A percentile compares a stretch with the other conserved stretches of the same genome.
Conservation (phyloP, 305 asterid species). For the Fraxinus velutina region DNA sequence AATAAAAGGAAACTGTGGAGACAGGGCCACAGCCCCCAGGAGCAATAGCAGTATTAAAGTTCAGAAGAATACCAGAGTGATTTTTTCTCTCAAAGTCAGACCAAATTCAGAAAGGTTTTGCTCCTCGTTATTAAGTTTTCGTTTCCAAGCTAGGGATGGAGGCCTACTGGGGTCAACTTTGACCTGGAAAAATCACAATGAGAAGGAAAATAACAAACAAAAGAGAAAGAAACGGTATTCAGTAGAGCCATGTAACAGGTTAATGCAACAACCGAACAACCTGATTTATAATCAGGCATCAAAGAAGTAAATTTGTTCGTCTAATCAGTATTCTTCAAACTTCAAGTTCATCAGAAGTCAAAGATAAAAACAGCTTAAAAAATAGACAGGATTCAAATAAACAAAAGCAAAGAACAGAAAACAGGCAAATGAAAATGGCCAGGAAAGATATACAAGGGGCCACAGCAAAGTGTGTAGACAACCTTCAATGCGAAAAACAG, state of each 20-base stretch:
- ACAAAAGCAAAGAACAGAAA: neutral
- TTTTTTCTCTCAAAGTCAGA: constrained; percentile 57
- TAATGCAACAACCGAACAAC: constrained; percentile 13
- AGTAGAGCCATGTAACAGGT: neutral
- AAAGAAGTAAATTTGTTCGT: neutral
- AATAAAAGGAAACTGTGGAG: constrained; percentile 5
- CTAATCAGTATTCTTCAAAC: neutral
- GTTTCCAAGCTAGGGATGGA: constrained; percentile 80
- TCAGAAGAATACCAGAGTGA: constrained; percentile 57
- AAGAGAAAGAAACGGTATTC: neutral
- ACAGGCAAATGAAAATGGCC: neutral
- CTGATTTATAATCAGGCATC: neutral
- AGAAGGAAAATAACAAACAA: constrained; percentile 15
- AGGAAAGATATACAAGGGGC: neutral
- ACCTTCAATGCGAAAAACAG: neutral
- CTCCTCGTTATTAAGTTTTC: constrained; percentile 54
- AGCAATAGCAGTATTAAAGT: constrained; percentile 13
- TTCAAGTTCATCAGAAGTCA: neutral
- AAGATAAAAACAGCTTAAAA: neutral
- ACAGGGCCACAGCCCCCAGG: constrained; percentile 7
- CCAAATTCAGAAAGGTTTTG: constrained; percentile 55
- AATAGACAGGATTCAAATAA: neutral
- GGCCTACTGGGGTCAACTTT: constrained; percentile 58
- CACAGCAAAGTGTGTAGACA: neutral
- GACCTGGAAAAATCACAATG: constrained; percentile 41